Percentiles rank a stretch among this genome's conserved stretches.
Conservation (phyloP, 352 stramenopile genomes). For the Phytopythium montanum region DNA sequence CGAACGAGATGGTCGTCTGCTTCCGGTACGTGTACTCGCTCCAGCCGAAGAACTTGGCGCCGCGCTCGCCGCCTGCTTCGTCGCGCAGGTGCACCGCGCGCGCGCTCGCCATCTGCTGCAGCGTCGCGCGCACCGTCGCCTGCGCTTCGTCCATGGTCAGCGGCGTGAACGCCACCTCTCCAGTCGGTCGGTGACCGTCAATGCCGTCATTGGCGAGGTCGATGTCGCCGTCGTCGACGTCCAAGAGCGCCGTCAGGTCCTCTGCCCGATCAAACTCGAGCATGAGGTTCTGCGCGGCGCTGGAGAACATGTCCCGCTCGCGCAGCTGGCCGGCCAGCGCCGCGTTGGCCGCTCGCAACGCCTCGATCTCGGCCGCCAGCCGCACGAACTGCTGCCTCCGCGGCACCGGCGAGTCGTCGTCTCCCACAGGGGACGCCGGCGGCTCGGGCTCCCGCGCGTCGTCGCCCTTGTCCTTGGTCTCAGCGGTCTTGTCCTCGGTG, state of each 20-base stretch:
- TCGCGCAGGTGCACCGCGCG: slow-evolving; percentile 28
- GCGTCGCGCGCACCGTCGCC: slow-evolving; percentile 20
- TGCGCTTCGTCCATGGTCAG: slow-evolving; percentile 31
- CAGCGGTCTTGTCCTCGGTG: background rate
- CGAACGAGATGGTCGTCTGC: slow-evolving; percentile 45
- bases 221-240: slow-evolving; percentile 9
- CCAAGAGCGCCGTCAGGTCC: background rate
- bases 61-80: slow-evolving; percentile 18
- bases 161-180: slow-evolving; percentile 28
- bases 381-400: slow-evolving; percentile 35
- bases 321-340: slow-evolving; percentile 32
- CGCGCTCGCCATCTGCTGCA: slow-evolving; percentile 29
- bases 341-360: slow-evolving; percentile 39
- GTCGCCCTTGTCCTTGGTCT: slow-evolving; percentile 8
- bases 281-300: slow-evolving; percentile 53
- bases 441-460: background rate
- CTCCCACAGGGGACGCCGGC: slow-evolving; percentile 4
- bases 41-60: slow-evolving; percentile 47
- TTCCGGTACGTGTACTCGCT: slow-evolving; percentile 35
- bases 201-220: too few relatives aligned
- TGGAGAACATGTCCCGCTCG: slow-evolving; percentile 44
- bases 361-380: slow-evolving; percentile 42
- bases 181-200: too few relatives aligned
- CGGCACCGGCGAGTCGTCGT: slow-evolving; percentile 4
- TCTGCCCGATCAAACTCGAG: slow-evolving; percentile 26